Evolutionary conservation across 1,139 yeast genomes (phyloP).

Genomic region (Meyerozyma athensensis): DNA sequence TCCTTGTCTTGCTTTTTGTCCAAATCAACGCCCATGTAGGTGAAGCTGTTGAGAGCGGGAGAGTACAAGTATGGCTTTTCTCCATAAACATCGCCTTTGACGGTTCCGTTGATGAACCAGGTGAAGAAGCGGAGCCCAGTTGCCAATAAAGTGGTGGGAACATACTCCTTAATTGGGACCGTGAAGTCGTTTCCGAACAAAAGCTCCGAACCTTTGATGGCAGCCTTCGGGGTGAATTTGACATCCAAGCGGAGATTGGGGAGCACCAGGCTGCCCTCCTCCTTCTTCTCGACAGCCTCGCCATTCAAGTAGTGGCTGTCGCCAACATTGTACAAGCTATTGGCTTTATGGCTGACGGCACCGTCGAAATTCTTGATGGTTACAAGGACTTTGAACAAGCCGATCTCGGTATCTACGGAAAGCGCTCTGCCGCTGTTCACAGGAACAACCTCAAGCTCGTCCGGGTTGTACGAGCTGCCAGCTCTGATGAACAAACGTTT

Average conservation of each 20-base stretch:
- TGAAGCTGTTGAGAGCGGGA: conserved; percentile 55
- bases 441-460: conserved; percentile 33
- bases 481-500: conserved; percentile 37
- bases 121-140: conserved; percentile 51
- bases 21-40: conserved; percentile 21
- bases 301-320: conserved; percentile 29
- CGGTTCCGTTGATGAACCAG: conserved; percentile 61
- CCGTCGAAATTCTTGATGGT: conserved; percentile 46
- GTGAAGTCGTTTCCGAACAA: conserved; percentile 69
- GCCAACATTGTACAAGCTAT: conserved; percentile 31
- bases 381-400: conserved; percentile 34
- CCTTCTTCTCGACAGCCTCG: conserved; percentile 13
- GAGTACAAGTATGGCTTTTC: conserved; percentile 65
- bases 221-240: conserved; percentile 35
- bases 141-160: conserved; percentile 46
- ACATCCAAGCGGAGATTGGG: conserved; percentile 35
- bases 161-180: conserved; percentile 51
- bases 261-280: conserved; percentile 6
- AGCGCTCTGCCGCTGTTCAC: conserved; percentile 39
- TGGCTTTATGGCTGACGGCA: conserved; percentile 29
- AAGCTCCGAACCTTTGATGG: conserved; percentile 47
- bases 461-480: conserved; percentile 22
- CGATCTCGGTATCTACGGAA: conserved; percentile 33
- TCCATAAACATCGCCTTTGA: conserved; percentile 56
- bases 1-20: conserved; percentile 17